phyloP scores from a whole-genome alignment of 2,329 filamentous ascomycete genomes.

The Aureobasidium sp. region DNA sequence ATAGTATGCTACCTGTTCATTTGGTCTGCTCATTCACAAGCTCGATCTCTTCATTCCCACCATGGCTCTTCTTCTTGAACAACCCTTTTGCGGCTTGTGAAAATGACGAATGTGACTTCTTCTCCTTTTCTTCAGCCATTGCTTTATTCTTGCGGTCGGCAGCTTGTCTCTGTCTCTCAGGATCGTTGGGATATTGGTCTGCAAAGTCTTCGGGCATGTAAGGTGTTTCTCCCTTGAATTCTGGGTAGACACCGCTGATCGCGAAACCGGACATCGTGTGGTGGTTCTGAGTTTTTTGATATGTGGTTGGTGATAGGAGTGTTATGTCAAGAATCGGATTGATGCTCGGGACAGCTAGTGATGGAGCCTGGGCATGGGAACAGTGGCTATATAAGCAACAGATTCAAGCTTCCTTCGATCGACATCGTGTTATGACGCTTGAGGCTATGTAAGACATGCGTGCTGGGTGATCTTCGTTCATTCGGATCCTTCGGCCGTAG shows the following conservation, averaged over 20 bases:
- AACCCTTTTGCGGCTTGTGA: background rate
- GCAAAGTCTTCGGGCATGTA: background rate
- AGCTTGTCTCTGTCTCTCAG: background rate
- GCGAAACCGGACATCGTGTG: slow-evolving; percentile 1
- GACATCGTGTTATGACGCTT: background rate
- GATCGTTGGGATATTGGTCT: background rate
- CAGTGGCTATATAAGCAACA: background rate
- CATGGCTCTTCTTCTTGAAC: background rate
- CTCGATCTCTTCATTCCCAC: background rate
- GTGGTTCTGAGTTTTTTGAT: background rate
- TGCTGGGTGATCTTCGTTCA: background rate
- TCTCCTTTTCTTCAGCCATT: background rate
- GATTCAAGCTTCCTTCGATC: background rate
- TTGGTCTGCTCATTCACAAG: background rate
- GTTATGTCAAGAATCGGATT: background rate
- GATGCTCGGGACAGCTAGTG: no score
- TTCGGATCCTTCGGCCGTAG: slow-evolving; percentile 1
- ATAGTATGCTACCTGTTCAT: background rate
- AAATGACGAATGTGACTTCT: background rate
- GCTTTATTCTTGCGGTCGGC: background rate
- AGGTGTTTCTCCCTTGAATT: background rate
- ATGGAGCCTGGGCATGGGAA: background rate
- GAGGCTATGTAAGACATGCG: background rate
- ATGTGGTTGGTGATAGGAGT: background rate
- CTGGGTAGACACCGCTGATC: background rate